phyloP scores from a whole-genome alignment of 2,329 filamentous ascomycete species.

The Xylariaceae sp. region DNA sequence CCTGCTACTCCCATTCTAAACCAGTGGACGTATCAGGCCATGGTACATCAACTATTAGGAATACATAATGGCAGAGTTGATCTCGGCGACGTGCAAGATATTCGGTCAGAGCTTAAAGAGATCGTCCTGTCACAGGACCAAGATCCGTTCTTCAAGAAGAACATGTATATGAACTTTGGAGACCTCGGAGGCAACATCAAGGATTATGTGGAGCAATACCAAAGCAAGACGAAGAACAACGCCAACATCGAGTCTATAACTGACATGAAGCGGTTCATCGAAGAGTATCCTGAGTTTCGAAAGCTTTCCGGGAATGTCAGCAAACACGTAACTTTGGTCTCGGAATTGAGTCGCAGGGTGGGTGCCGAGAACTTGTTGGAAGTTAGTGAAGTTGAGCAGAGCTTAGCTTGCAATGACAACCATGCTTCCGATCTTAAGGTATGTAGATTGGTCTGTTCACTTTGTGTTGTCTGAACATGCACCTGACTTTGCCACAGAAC shows the following conservation, averaged over 20 bases:
- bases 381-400: slow-evolving; percentile 95
- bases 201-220: slow-evolving; percentile 97
- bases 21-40: slow-evolving; percentile 99
- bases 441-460: slow-evolving; percentile 21
- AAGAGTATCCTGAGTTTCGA: slow-evolving; percentile 97
- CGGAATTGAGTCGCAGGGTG: slow-evolving; percentile 85
- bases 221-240: slow-evolving; percentile 93
- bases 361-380: slow-evolving; percentile 85
- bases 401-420: slow-evolving; percentile 93
- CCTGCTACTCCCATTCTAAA: slow-evolving; percentile 91
- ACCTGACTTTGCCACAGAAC: slow-evolving; percentile 48
- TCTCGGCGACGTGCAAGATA: slow-evolving; percentile 76
- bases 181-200: slow-evolving; percentile 95
- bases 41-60: slow-evolving; percentile 94
- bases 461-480: not conserved
- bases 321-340: slow-evolving; percentile 95
- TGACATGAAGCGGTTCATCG: slow-evolving; percentile 99
- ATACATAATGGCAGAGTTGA: slow-evolving; percentile 95
- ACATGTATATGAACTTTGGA: slow-evolving; percentile 98
- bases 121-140: slow-evolving; percentile 95
- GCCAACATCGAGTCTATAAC: slow-evolving; percentile 95
- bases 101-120: slow-evolving; percentile 83
- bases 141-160: slow-evolving; percentile 97
- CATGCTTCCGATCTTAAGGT: slow-evolving; percentile 89
- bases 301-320: slow-evolving; percentile 97